Base-by-base conservation (phyloP, 305 asterid species). In the Fraxinus albicans region DNA sequence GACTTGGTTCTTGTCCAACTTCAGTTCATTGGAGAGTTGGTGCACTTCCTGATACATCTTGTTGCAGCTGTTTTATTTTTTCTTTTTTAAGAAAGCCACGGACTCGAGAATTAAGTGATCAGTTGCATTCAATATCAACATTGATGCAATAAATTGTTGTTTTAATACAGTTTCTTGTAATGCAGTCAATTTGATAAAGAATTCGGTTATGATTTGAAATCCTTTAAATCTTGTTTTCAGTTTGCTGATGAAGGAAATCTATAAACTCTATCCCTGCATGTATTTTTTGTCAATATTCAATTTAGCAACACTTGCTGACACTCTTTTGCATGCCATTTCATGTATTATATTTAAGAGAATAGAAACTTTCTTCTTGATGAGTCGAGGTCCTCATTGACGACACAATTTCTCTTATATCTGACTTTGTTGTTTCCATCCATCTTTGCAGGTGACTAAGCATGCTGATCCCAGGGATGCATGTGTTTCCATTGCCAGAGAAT, bases 401-500 rank as follows among this genome's bases (percentile, higher is more conserved):
- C 2, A n/a, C 10, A 6, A 19, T 65, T 1, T 17, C 79, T 83
- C 42, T 83, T 79, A 77, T 40, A 84, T 73, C 34, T 87, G 47
- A 34, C 60, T 55, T 58, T 6, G 34, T 35, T 65, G 35, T 9
- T 53, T 15, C 69, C 55, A 21, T 72, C 50, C 40, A 2, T 17
- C 19, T 8, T 72, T 83, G 90, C 87, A 96, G 99, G 98, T 94
- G 60, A 91, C 83, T 86, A 92, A 88, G 82, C 88, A 83, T 67
- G 80, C 89, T 6, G 98, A 96, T 86, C 95, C 98, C 8, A 89
- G 95, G 77, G 98, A 93, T 78, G 97, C 99, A 60, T 93, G 98
- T 83, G 86, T 98, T 80, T 92, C 94, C 82, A 91, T 96, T 80
- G 94, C 94, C 40, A 92, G 89, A 69, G 97, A 94, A 84, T 91